Conservation (phyloP, 129 eudicot genomes). For the Pittosporum tobira region DNA sequence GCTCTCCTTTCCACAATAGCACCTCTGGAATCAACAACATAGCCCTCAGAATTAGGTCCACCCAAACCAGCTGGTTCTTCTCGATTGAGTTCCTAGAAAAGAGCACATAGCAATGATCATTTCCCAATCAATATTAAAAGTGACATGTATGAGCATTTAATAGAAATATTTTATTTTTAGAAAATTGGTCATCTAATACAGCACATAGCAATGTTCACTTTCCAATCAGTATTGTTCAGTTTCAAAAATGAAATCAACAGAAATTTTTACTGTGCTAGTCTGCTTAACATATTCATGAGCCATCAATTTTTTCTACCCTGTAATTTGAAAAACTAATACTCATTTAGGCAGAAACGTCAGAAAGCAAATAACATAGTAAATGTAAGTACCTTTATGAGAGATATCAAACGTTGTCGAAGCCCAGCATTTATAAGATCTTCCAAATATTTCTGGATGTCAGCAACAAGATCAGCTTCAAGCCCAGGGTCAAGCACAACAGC, state of each 20-base stretch:
- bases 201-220: no score
- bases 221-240: no score
- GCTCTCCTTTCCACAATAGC: slow-evolving; percentile 87
- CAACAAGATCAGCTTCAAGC: slow-evolving; percentile 69
- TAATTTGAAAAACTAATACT: not conserved
- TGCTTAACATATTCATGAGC: no score
- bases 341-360: not conserved
- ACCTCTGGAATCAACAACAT: slow-evolving; percentile 84
- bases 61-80: slow-evolving; percentile 93
- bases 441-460: slow-evolving; percentile 62
- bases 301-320: not conserved
- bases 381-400: slow-evolving; percentile 65
- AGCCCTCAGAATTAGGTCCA: slow-evolving; percentile 75
- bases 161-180: no score
- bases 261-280: no score
- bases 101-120: slow-evolving; percentile 4
- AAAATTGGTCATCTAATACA: no score
- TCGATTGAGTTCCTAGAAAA: slow-evolving; percentile 70
- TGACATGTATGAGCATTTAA: not conserved
- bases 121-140: not conserved
- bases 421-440: slow-evolving; percentile 71
- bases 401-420: slow-evolving; percentile 66
- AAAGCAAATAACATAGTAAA: not conserved
- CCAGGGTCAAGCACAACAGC: slow-evolving; percentile 96
- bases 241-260: no score